Evolutionary conservation across 306 rosid species (phyloP).

Genomic region (Ceratonia siliqua): DNA sequence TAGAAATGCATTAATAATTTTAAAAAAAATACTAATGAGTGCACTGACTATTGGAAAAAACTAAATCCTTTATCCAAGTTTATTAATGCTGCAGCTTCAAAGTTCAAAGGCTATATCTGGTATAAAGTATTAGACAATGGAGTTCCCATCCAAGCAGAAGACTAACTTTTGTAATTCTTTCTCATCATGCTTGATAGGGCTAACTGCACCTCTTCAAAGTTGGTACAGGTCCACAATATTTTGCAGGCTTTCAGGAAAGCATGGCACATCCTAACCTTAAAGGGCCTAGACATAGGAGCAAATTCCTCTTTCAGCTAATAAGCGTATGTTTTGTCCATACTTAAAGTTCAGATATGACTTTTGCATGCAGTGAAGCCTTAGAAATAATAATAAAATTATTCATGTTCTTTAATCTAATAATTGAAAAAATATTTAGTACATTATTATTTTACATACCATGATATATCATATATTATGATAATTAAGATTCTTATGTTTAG

Average conservation of each 20-base stretch:
- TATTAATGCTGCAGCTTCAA: conserved; percentile 6
- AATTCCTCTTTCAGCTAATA: conserved; percentile 16
- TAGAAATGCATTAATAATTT: neutral
- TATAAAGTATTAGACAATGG: neutral
- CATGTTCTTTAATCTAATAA: too few species aligned
- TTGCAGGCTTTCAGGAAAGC: conserved; percentile 2
- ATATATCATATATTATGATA: too few species aligned
- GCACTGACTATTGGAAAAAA: too few species aligned
- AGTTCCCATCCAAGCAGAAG: neutral
- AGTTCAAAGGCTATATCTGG: neutral
- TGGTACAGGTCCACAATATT: neutral
- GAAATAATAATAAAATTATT: too few species aligned
- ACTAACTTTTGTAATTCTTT: neutral
- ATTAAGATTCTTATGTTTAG: too few species aligned
- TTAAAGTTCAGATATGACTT: too few species aligned
- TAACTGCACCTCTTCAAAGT: conserved; percentile 9
- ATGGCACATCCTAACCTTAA: conserved; percentile 12
- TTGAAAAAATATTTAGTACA: too few species aligned
- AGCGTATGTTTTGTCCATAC: too few species aligned
- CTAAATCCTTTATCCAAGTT: neutral
- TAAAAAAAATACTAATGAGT: neutral
- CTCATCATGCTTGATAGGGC: neutral
- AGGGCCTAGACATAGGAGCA: neutral
- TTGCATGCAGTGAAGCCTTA: too few species aligned
- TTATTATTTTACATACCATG: too few species aligned